Conservation (phyloP, 2,329 filamentous ascomycete genomes). For the Calonectria leucothoes region DNA sequence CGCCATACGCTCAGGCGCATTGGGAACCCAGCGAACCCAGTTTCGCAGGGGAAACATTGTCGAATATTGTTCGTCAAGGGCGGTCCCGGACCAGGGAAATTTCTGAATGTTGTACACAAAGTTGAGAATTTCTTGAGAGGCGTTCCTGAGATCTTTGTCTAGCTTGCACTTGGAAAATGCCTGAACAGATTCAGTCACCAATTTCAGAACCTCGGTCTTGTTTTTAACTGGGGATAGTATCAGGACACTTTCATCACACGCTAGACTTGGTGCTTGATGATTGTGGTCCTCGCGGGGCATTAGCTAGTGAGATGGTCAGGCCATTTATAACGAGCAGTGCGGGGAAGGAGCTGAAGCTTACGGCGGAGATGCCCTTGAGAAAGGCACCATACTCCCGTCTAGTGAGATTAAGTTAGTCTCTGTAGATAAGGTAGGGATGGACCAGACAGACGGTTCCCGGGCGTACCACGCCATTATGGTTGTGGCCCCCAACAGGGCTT, state of each 20-base stretch:
- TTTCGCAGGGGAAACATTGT: background rate
- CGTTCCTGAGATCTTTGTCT: background rate
- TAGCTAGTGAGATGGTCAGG: background rate
- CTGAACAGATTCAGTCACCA: background rate
- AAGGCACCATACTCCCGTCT: background rate
- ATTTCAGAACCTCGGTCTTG: background rate
- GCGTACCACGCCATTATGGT: slow-evolving; percentile 1
- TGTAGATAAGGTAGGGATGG: background rate
- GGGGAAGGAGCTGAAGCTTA: background rate
- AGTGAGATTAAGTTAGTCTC: background rate
- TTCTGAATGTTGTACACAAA: slow-evolving; percentile 1
- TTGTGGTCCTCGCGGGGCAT: background rate
- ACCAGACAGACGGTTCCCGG: background rate
- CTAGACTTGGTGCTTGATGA: background rate
- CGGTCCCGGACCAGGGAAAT: background rate
- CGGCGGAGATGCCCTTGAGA: background rate
- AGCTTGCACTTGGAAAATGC: slow-evolving; percentile 1
- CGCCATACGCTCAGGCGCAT: background rate
- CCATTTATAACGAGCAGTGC: background rate
- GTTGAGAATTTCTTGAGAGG: background rate
- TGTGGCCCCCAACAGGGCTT: background rate
- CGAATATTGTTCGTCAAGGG: background rate
- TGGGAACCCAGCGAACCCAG: background rate
- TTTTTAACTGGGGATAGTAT: background rate
- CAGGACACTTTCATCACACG: background rate